Conservation (phyloP, 768 basidiomycete species). For the Mycena floridula region DNA sequence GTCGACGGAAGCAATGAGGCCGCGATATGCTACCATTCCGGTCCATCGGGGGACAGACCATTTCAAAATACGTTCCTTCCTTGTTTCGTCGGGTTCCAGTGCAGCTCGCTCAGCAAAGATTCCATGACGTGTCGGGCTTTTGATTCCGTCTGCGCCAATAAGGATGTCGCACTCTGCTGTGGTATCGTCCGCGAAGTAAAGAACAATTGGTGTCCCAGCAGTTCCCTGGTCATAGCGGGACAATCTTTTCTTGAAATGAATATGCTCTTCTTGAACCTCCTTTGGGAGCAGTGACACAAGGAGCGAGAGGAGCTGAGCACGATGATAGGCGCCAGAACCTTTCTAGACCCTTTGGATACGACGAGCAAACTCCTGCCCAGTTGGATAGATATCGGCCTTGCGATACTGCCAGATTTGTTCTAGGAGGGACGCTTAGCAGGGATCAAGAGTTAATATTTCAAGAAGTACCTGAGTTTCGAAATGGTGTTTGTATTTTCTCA, state of each 20-base stretch:
- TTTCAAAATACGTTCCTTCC: slow-evolving; percentile 21
- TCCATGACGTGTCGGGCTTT: slow-evolving; percentile 25
- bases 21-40: slow-evolving; percentile 50
- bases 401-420: slow-evolving; percentile 6
- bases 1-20: slow-evolving; percentile 46
- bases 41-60: slow-evolving; percentile 32
- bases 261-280: background rate
- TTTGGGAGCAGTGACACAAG: background rate
- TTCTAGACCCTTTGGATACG: background rate
- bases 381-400: slow-evolving; percentile 11
- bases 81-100: slow-evolving; percentile 15
- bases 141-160: slow-evolving; percentile 41
- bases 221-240: slow-evolving; percentile 17
- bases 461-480: slow-evolving; percentile 3
- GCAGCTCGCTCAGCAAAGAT: slow-evolving; percentile 19
- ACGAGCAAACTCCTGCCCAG: background rate
- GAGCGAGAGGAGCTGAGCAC: background rate
- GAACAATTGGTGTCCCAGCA: slow-evolving; percentile 12
- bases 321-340: background rate
- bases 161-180: slow-evolving; percentile 32
- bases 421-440: background rate
- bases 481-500: background rate
- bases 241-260: slow-evolving; percentile 30
- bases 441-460: background rate
- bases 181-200: slow-evolving; percentile 27